Percentiles rank a stretch among this genome's conserved stretches.
Evolutionary conservation across 306 rosid species (phyloP).

Genomic region (Biancaea sappan): DNA sequence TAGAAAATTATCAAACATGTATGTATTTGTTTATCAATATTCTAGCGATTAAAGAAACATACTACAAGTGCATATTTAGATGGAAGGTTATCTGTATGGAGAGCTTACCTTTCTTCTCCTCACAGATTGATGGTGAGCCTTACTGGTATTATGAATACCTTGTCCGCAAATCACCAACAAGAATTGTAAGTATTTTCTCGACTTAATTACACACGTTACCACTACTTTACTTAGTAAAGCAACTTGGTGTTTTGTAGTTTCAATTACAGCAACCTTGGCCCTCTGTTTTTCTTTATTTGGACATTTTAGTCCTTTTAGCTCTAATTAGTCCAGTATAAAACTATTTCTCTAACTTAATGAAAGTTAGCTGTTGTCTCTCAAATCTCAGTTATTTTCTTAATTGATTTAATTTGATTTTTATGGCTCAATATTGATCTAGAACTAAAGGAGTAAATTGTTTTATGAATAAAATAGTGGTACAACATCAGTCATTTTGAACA

Average conservation of each 20-base stretch:
- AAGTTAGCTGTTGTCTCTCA: not conserved
- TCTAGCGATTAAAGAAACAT: not conserved
- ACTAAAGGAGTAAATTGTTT: not conserved
- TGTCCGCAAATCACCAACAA: constrained; percentile 91
- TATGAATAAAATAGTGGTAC: not conserved
- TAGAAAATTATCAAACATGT: constrained; percentile 8
- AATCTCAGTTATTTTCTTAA: not conserved
- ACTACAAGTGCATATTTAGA: not conserved
- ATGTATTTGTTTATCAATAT: constrained; percentile 22
- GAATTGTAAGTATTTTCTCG: constrained; percentile 45
- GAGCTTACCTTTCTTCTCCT: constrained; percentile 33
- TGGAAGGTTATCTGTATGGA: constrained; percentile 26
- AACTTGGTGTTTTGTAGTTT: not conserved
- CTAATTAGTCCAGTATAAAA: not conserved
- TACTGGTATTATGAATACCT: constrained; percentile 94
- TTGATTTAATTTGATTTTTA: not conserved
- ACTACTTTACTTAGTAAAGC: not conserved
- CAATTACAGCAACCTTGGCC: not conserved
- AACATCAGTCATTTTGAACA: not conserved
- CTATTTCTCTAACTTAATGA: not conserved
- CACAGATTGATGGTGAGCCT: constrained; percentile 83
- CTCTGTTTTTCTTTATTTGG: not conserved
- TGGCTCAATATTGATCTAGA: not conserved
- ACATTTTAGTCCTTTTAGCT: not conserved
- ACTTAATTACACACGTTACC: not conserved